Conservation (phyloP, 371 early-diverging fungal genomes). For the Circinella umbellata region DNA sequence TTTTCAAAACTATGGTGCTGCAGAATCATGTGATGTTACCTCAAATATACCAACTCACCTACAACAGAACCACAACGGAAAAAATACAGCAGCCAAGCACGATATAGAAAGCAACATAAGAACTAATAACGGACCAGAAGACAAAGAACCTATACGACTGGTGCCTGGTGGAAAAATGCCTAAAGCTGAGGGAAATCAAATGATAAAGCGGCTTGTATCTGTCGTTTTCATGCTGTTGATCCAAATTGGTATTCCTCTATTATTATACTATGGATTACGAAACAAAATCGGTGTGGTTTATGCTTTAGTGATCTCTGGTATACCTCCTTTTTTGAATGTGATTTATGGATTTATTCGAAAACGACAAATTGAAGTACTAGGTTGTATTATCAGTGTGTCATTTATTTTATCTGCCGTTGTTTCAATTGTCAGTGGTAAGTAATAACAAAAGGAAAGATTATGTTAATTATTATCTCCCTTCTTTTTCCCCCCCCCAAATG, state of each 20-base stretch:
- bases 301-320: conserved; percentile 49
- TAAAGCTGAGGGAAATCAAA: background rate
- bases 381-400: conserved; percentile 26
- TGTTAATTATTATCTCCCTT: too few species aligned
- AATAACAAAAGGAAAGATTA: too few species aligned
- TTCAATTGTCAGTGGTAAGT: conserved; percentile 38
- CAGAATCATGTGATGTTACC: too few species aligned
- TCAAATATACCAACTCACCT: too few species aligned
- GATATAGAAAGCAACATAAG: too few species aligned
- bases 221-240: conserved; percentile 26
- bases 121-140: too few species aligned
- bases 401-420: conserved; percentile 48
- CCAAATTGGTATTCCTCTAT: conserved; percentile 22
- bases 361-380: conserved; percentile 41
- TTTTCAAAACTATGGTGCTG: too few species aligned
- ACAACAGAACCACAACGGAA: too few species aligned
- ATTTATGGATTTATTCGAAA: conserved; percentile 27
- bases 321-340: conserved; percentile 44
- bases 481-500: too few species aligned
- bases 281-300: conserved; percentile 29
- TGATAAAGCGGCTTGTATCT: background rate
- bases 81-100: too few species aligned
- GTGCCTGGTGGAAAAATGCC: conserved; percentile 8
- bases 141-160: background rate
- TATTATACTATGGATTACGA: conserved; percentile 39